phyloP scores from a whole-genome alignment of 2,329 filamentous ascomycete genomes.

The Ophiostoma sp. region DNA sequence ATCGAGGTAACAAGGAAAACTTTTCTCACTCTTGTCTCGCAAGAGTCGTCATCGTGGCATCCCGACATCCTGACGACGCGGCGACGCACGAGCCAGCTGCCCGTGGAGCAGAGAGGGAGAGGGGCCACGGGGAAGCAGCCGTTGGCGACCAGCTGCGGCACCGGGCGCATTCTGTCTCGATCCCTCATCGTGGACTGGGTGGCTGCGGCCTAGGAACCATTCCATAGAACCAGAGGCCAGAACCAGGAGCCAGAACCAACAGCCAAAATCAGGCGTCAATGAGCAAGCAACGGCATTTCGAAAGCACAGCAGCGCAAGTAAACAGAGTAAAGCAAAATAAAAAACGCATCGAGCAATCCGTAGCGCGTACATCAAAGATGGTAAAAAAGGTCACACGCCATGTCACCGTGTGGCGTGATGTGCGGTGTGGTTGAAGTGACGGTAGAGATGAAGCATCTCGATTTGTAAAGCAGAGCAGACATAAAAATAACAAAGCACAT shows the following conservation, averaged over 20 bases:
- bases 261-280: too few relatives aligned
- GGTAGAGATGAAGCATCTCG: neutral
- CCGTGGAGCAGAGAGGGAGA: neutral
- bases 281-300: too few relatives aligned
- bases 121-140: neutral
- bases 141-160: neutral
- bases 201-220: too few relatives aligned
- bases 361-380: too few relatives aligned
- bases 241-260: too few relatives aligned
- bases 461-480: neutral
- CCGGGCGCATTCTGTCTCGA: neutral
- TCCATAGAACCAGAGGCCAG: too few relatives aligned
- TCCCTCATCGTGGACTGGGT: too few relatives aligned
- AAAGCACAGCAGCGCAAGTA: too few relatives aligned
- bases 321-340: too few relatives aligned
- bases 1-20: neutral
- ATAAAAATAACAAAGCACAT: neutral
- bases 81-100: neutral
- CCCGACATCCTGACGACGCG: neutral
- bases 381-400: too few relatives aligned
- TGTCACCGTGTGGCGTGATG: neutral
- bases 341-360: too few relatives aligned
- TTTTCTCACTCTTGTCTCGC: neutral
- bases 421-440: neutral
- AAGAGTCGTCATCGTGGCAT: neutral